phyloP scores from a whole-genome alignment of 805 yeast species.

The Starmerella bombi region DNA sequence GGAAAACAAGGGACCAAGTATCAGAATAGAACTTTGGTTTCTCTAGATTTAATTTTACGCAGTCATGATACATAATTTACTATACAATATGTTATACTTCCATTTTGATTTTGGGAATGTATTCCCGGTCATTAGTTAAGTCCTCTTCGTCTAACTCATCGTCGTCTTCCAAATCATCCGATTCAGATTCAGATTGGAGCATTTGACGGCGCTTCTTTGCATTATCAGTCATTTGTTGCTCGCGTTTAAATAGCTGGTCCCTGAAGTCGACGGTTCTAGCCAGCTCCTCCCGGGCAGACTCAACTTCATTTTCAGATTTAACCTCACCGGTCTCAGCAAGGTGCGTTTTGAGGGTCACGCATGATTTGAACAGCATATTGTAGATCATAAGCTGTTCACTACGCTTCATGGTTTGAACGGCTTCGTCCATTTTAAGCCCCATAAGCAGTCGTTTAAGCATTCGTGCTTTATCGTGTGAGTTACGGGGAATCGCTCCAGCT shows the following conservation, averaged over 20 bases:
- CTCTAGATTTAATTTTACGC: too few relatives aligned
- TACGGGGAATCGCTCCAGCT: not conserved
- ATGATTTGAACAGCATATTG: constrained; percentile 15
- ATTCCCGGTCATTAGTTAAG: not conserved
- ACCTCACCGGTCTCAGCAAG: constrained; percentile 8
- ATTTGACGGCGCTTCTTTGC: not conserved
- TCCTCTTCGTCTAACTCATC: constrained; percentile 7
- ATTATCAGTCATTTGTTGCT: constrained; percentile 3
- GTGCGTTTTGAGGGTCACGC: constrained; percentile 14
- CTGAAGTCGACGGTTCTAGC: not conserved
- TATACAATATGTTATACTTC: not conserved
- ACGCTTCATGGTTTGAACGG: constrained; percentile 14
- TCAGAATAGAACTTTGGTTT: too few relatives aligned
- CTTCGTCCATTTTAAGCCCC: constrained; percentile 17
- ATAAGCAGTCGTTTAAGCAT: constrained; percentile 15
- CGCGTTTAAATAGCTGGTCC: not conserved
- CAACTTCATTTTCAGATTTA: constrained; percentile 3
- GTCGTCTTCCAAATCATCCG: not conserved
- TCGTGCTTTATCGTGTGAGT: constrained; percentile 15
- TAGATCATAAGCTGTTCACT: constrained; percentile 18
- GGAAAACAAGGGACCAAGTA: not conserved
- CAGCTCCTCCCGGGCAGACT: constrained; percentile 2
- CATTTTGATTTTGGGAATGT: not conserved
- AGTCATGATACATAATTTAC: not conserved
- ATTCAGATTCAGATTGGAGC: not conserved